Evolutionary conservation across 75 land plant genomes (phyloP).

Genomic region (Cunninghamia lanceolata): DNA sequence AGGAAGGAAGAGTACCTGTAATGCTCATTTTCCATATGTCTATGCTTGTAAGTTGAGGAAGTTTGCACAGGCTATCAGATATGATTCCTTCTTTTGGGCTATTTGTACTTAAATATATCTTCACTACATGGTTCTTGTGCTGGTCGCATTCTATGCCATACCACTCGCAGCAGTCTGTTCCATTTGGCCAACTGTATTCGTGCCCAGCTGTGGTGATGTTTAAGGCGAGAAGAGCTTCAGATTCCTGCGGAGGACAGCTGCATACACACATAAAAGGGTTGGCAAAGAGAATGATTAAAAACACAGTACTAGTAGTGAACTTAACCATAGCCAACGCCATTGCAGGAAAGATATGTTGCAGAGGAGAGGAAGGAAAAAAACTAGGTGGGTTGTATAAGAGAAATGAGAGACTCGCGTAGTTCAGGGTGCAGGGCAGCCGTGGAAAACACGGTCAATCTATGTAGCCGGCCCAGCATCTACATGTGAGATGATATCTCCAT

Average conservation of each 20-base stretch:
- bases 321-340: too few relatives aligned
- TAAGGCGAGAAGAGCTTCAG: slow-evolving; percentile 6
- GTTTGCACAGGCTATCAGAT: not conserved
- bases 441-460: too few relatives aligned
- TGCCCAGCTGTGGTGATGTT: not conserved
- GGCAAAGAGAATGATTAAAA: not conserved
- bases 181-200: not conserved
- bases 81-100: not conserved
- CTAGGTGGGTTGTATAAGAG: too few relatives aligned
- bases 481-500: too few relatives aligned
- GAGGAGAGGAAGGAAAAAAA: too few relatives aligned
- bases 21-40: not conserved
- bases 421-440: too few relatives aligned
- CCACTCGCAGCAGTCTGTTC: not conserved
- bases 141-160: not conserved
- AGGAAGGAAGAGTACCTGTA: not conserved
- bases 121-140: not conserved
- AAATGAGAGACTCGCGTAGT: too few relatives aligned
- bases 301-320: not conserved
- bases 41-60: not conserved
- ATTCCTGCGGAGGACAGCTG: slow-evolving; percentile 12
- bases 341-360: too few relatives aligned
- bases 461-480: too few relatives aligned
- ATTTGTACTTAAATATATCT: not conserved
- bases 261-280: not conserved